Evolutionary conservation across 441 rosid genomes (phyloP), one percentile per base, ranked within the genome.

Genomic region (Aleurites moluccanus): DNA sequence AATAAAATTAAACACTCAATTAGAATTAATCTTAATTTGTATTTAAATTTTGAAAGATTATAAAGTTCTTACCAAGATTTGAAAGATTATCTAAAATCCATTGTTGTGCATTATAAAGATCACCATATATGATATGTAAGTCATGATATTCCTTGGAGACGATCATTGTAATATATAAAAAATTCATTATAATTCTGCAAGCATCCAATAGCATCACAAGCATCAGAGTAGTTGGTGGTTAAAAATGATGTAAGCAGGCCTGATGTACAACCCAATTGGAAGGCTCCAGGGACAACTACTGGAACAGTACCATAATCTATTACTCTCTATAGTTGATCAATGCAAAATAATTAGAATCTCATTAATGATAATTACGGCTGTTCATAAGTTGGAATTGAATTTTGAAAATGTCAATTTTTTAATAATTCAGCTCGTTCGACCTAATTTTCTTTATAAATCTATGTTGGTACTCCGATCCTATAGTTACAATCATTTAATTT

Each of bases 61-160:
- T 7, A 11, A 47, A 10, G 8, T 3, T 42, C 67, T 65, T 5
- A 79, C 75, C 81, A 25, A 69, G 55, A 10, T 16, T 28, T 23
- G 60, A 1, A 1, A 25, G 50, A 59, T 79, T 45, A 4, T 53
- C 42, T 7, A 78, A 20, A 35, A 79, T 10, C 10, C 27, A 52
- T 7, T 16, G 18, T 5, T 27, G 16, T 0, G 81, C 64, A 6
- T 15, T 47, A 21, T 69, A 74, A 5, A 35, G 1, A 49, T 79
- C 75, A 33, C 68, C 78, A 20, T 74, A 64, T 3, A 74, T 9
- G 1, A 79, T 57, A 3, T 6, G 27, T 1, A 35, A 72, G 7
- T 3, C 35, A 75, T 75, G 13, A 74, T 16, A 6, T 20, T 3
- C 10, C n/a, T 64, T 74, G 70, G 52, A 78, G 81, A n/a, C 11